Conservation (phyloP, 2,329 filamentous ascomycete genomes). For the Pseudocercospora fuligena region DNA sequence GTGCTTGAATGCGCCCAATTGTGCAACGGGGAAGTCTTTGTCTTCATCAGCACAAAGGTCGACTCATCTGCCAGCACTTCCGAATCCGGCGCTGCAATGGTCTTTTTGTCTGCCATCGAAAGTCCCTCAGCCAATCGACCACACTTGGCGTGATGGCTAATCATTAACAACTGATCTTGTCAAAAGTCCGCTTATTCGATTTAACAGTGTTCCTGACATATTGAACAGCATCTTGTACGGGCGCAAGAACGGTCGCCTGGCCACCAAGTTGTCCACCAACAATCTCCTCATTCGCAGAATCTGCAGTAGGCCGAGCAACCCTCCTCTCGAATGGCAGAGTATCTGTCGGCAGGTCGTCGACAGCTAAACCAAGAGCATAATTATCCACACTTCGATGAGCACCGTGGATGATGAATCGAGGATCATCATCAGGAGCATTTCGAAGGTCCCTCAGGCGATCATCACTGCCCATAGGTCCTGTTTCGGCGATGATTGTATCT, state of each 20-base stretch:
- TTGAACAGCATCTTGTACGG: too few species aligned
- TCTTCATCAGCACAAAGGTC: neutral
- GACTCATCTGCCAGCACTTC: neutral
- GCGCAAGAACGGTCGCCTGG: too few species aligned
- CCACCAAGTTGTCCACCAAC: neutral
- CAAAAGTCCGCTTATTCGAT: neutral
- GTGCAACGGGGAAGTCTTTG: neutral
- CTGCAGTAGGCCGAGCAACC: neutral
- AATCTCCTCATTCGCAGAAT: neutral
- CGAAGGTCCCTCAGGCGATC: neutral
- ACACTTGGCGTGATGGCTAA: too few species aligned
- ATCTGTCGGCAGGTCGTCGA: neutral
- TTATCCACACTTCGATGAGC: neutral
- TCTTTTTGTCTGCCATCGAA: neutral
- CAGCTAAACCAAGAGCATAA: neutral
- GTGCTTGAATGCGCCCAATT: neutral
- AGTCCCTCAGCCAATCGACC: too few species aligned
- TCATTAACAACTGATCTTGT: neutral
- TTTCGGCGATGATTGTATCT: neutral
- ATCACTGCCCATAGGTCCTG: neutral
- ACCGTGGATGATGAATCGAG: neutral
- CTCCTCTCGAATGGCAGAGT: neutral
- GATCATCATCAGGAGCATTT: neutral
- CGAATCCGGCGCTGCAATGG: neutral
- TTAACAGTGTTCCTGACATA: too few species aligned